Evolutionary conservation across 768 basidiomycete species (phyloP).

Genomic region (Rubroboletus satanas): DNA sequence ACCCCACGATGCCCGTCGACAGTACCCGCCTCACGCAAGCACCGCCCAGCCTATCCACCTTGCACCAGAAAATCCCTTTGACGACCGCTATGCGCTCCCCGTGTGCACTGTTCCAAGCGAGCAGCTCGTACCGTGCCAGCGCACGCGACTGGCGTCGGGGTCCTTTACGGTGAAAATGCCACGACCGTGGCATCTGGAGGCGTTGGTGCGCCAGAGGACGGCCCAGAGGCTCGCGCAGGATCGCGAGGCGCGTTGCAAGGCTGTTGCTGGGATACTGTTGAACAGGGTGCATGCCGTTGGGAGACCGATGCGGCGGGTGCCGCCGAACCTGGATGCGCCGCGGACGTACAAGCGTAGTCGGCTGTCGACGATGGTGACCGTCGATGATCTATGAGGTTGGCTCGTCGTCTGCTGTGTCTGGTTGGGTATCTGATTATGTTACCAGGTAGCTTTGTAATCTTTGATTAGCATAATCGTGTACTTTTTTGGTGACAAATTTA

Average conservation of each 20-base stretch:
- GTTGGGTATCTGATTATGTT: background rate
- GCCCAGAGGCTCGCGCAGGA: conserved; percentile 33
- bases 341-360: conserved; percentile 51
- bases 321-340: conserved; percentile 26
- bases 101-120: background rate
- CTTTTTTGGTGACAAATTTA: background rate
- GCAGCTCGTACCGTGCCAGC: conserved; percentile 19
- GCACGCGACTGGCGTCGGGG: conserved; percentile 29
- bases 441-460: too few relatives aligned
- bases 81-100: conserved; percentile 21
- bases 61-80: conserved; percentile 26
- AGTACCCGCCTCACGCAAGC: conserved; percentile 9
- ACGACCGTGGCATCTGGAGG: conserved; percentile 19
- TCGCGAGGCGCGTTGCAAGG: conserved; percentile 42
- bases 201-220: conserved; percentile 29
- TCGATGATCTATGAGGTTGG: conserved; percentile 35
- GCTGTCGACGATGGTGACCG: conserved; percentile 47
- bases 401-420: background rate
- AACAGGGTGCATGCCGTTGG: conserved; percentile 50
- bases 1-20: conserved; percentile 13
- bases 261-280: conserved; percentile 57
- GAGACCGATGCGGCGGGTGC: conserved; percentile 47
- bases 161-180: conserved; percentile 27
- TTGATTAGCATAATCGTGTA: conserved; percentile 9
- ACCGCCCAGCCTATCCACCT: conserved; percentile 19